phyloP scores from a whole-genome alignment of 164 flowering plant species.

The Aristolochia contorta region DNA sequence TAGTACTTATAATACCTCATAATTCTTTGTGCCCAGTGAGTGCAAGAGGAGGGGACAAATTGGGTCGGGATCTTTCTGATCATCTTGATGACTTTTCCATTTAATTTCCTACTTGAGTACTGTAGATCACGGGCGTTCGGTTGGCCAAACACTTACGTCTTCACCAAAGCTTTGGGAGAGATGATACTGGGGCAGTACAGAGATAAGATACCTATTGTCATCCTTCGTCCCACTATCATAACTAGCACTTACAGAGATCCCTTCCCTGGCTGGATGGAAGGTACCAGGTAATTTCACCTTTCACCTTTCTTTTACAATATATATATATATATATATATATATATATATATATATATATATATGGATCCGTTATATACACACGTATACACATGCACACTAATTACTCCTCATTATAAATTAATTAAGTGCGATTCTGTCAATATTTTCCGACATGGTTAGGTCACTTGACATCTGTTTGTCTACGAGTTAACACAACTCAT shows the following conservation, averaged over 20 bases:
- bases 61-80: no score
- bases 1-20: not conserved
- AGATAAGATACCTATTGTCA: slow-evolving; percentile 21
- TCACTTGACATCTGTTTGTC: no score
- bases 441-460: no score
- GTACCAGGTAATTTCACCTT: slow-evolving; percentile 24
- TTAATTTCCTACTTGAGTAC: not conserved
- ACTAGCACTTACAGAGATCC: slow-evolving; percentile 30
- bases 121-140: slow-evolving; percentile 32
- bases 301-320: not conserved
- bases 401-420: no score
- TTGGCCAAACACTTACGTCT: slow-evolving; percentile 41
- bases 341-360: no score
- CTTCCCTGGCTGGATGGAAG: slow-evolving; percentile 40
- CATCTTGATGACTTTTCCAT: not conserved
- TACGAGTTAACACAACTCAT: no score
- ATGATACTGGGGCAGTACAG: slow-evolving; percentile 23
- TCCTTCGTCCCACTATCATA: slow-evolving; percentile 24
- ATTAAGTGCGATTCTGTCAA: no score
- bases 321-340: no score
- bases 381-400: no score
- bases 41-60: not conserved
- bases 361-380: no score
- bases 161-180: slow-evolving; percentile 38
- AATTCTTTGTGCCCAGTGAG: not conserved